Base-by-base conservation (phyloP, 1,284 basidiomycete genomes). In the Puccinia hordei region DNA sequence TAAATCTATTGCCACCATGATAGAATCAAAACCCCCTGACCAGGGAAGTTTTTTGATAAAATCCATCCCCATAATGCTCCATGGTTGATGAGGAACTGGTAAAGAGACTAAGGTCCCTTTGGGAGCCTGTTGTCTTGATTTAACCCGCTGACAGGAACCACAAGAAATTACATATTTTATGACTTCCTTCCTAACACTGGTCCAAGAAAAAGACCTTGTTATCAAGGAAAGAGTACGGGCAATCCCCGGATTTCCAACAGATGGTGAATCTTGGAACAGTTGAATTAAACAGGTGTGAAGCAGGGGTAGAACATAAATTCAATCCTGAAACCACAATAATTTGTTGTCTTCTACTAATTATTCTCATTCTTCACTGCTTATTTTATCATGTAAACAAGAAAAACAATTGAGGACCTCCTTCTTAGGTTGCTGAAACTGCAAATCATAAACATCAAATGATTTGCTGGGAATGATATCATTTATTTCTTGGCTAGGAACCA, bases 11-110 rank as follows among this genome's bases (percentile, higher is more conserved):
- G n/a, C n/a, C n/a, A 88, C 87, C 0, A 87, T 74, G 4, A 89
- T 86, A 6, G 86, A 78, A 77, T 87, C 83, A 81, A 78, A 87
- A 0, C 86, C 86, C 2, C 83, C 82, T 0, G 85, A 86, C 10
- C 8, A 8, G 0, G 88, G 88, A 0, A 89, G 83, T 30, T 86
- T 85, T 6, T 85, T 84, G 41, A 89, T 88, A 73, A 87, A 85
- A 81, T 90, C 88, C 85, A 89, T 86, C 0, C 86, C 86, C 5
- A 89, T 84, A 0, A 85, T 83, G 35, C 84, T 82, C 84, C 86
- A 89, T 0, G 88, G 88, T 19, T 53, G 9, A 4, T 53, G 10
- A 19, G 51, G 51, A 5, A 53, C 22, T 53, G 51, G n/a, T n/a
- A n/a, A n/a, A n/a, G n/a, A n/a, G n/a, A n/a, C n/a, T n/a, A n/a